Conservation (phyloP, 306 rosid species). For the Malus sieversii region DNA sequence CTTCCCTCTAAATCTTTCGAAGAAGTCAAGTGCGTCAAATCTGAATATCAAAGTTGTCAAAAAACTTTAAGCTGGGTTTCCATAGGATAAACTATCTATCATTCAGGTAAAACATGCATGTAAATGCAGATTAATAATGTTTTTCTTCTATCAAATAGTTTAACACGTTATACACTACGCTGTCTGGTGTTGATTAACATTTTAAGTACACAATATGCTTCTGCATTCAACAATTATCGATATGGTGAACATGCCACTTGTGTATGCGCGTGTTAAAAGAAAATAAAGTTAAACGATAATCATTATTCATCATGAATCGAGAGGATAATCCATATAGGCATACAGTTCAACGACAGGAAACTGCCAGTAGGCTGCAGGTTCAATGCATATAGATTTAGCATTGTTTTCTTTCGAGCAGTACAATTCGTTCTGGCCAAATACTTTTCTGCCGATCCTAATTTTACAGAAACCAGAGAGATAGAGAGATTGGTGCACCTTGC, state of each 20-base stretch:
- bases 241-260: not conserved
- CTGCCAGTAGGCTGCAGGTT: too few relatives aligned
- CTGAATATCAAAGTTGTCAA: conserved; percentile 18
- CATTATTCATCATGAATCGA: not conserved
- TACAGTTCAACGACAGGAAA: too few relatives aligned
- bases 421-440: too few relatives aligned
- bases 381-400: too few relatives aligned
- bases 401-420: too few relatives aligned
- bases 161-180: not conserved
- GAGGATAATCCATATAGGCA: not conserved
- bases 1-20: conserved; percentile 57
- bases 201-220: not conserved
- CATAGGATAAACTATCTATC: too few relatives aligned
- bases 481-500: conserved; percentile 32
- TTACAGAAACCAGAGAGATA: not conserved
- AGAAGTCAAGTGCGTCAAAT: conserved; percentile 53
- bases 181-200: not conserved
- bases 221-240: not conserved
- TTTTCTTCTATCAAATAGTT: not conserved
- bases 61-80: not conserved
- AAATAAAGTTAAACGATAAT: not conserved
- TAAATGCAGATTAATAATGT: too few relatives aligned
- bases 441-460: too few relatives aligned
- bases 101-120: too few relatives aligned
- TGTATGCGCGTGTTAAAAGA: not conserved